A percentile compares a stretch with the other conserved stretches of the same genome.
Evolutionary conservation across 106 monocot species (phyloP).

Genomic region (Dioscorea zingiberensis): DNA sequence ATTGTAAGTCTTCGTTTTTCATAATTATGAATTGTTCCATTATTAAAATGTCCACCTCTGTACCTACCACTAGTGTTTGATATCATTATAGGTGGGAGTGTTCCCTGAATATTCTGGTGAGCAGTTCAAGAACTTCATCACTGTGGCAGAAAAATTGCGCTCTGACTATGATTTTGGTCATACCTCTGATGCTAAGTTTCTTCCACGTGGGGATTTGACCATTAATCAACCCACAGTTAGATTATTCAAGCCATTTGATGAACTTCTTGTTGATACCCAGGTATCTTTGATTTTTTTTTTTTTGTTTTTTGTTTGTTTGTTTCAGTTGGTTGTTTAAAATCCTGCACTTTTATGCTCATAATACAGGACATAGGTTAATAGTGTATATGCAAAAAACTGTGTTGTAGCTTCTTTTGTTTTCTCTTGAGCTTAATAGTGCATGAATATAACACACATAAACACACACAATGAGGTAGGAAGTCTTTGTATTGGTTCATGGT

Average conservation of each 20-base stretch:
- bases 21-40: neutral
- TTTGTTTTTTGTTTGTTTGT: neutral
- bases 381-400: no score
- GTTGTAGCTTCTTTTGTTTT: neutral
- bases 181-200: constrained; percentile 64
- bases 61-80: neutral
- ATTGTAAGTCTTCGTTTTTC: constrained; percentile 56
- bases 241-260: constrained; percentile 92
- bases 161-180: constrained; percentile 85
- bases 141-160: constrained; percentile 65
- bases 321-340: neutral
- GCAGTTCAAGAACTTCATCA: constrained; percentile 63
- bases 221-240: constrained; percentile 51
- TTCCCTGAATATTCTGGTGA: constrained; percentile 68
- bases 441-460: no score
- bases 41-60: neutral
- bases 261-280: constrained; percentile 71
- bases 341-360: no score
- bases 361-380: no score
- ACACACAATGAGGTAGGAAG: no score
- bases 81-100: constrained; percentile 56
- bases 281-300: constrained; percentile 18
- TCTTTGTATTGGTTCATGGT: no score
- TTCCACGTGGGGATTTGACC: constrained; percentile 64
- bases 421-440: neutral